Base-by-base conservation (phyloP, 768 basidiomycete species). In the Cubamyces lactineus region DNA sequence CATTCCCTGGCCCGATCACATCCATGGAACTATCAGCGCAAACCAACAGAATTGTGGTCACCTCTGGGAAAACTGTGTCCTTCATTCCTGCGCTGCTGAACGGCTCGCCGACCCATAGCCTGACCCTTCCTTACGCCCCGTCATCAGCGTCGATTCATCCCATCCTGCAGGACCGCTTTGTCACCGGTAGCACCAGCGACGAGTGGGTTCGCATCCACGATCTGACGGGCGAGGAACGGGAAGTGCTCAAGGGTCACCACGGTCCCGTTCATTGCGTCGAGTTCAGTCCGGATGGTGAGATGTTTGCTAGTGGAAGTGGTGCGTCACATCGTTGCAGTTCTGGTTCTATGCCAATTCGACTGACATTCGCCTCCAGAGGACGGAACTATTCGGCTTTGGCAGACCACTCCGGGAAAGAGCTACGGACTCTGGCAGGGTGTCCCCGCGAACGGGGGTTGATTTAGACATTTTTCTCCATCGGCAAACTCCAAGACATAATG, bases 201-300 rank as follows among this genome's bases (percentile, higher is more conserved):
- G 95, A 98, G 69, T 98, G 97, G 97, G 95, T 99, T 47, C 83
- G 96, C 39, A 86, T 98, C 30, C 94, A 98, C 72, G 90, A 89
- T 16, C 86, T 96, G 71, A 85, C 90, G 34, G 97, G 96, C 1
- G 87, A 89, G 73, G 96, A 99, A 77, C 77, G 84, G 65, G 96
- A 98, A 59, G 84, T 97, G 30, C 82, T 95, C 60, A 96, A 97
- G 75, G 96, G 96, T 4, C 97, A 98, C 71, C 97, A 98, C 72
- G 97, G 96, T 23, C 96, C 96, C 19, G 96, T 98, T 17, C 94
- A 96, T 69, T 93, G 92, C 57, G 89, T 96, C 49, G 89, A 92
- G 69, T 96, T 89, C 75, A 93, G 91, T 71, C 96, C 96, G 0
- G 96, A 98, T 72, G 96, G 96, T 23, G 97, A 98, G 79, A 85